Base-by-base conservation (phyloP, 106 monocot species). In the Triglochin maritima region DNA sequence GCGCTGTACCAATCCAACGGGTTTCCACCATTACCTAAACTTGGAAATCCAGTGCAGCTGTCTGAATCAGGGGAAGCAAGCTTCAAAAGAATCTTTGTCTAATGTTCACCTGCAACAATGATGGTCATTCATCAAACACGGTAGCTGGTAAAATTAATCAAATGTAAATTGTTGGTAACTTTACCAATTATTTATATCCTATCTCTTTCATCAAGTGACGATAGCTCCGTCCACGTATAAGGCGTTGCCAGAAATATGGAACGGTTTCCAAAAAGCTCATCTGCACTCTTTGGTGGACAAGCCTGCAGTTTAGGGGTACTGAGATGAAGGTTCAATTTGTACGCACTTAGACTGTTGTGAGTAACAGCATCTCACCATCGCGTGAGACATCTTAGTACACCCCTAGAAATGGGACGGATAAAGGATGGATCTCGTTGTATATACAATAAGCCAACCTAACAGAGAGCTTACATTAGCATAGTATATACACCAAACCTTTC, bases 151-250 rank as follows among this genome's bases (percentile, higher is more conserved):
- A 29, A 29, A 29, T 29, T 29, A 29, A 29, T 29, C 29, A 29
- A 29, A 29, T 1, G 29, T 29, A 29, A 29, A 29, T 29, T 29
- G 29, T 29, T 29, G 29, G 29, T 29, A 29, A 29, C 29, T 29
- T 29, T 29, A 29, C 29, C 29, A 29, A 29, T 29, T 66, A 66
- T 66, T 66, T 66, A 66, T 95, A 95, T 54, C 90, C 90, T 57
- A 85, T 10, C 81, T 95, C 90, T 68, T 90, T 90, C 95, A 90
- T 81, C 77, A 90, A 82, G 74, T 95, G 95, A 4, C 95, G 82
- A 72, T 95, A 95, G 66, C 90, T 90, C 42, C 95, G 78, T 6
- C 95, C 95, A 55, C 90, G 83, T 50, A 90, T 70, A 14, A 90
- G 46, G 43, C 85, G 76, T 68, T 95, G 95, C 95, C 87, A 90